Percentiles rank a stretch among this genome's conserved stretches.
Evolutionary conservation across 2,329 filamentous ascomycete species (phyloP).

Genomic region (Tricladium varicosporioides): DNA sequence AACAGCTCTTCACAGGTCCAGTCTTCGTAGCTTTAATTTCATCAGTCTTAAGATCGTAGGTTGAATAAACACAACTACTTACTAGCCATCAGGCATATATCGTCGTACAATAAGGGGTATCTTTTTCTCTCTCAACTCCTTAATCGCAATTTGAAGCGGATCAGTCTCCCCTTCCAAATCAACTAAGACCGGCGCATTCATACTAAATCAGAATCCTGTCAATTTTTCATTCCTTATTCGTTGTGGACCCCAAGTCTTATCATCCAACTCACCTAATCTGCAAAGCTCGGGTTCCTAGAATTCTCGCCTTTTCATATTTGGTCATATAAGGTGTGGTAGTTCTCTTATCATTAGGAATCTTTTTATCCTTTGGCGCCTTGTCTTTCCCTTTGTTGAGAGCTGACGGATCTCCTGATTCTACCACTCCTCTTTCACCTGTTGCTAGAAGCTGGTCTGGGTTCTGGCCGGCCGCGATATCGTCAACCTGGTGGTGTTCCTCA

Average conservation of each 20-base stretch:
- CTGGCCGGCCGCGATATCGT: slow-evolving; percentile 53
- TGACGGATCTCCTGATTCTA: slow-evolving; percentile 60
- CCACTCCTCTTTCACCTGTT: slow-evolving; percentile 40
- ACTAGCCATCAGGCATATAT: slow-evolving; percentile 96
- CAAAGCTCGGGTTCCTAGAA: slow-evolving; percentile 86
- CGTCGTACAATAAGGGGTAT: slow-evolving; percentile 92
- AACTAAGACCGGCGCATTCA: slow-evolving; percentile 95
- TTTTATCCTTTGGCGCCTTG: slow-evolving; percentile 71
- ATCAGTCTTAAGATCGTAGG: slow-evolving; percentile 1
- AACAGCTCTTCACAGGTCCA: slow-evolving; percentile 98
- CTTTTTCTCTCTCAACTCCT: slow-evolving; percentile 97
- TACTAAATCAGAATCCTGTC: slow-evolving; percentile 51
- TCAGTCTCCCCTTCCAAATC: slow-evolving; percentile 98
- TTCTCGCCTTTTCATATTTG: slow-evolving; percentile 94
- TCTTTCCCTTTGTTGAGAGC: slow-evolving; percentile 57
- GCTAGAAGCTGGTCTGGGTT: slow-evolving; percentile 46
- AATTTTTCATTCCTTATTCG: background rate
- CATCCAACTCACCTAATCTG: slow-evolving; percentile 77
- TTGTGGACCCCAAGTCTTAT: background rate
- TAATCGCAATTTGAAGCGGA: slow-evolving; percentile 94
- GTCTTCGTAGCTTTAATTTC: slow-evolving; percentile 72
- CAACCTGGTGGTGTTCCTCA: slow-evolving; percentile 50
- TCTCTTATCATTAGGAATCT: slow-evolving; percentile 83
- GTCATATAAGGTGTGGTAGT: slow-evolving; percentile 98
- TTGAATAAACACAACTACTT: slow-evolving; percentile 41